These are phyloP conservation scores for Eleusine indica DNA, from an alignment of 176 grass and related monocot genomes.

Conservation along the genomic window DNA sequence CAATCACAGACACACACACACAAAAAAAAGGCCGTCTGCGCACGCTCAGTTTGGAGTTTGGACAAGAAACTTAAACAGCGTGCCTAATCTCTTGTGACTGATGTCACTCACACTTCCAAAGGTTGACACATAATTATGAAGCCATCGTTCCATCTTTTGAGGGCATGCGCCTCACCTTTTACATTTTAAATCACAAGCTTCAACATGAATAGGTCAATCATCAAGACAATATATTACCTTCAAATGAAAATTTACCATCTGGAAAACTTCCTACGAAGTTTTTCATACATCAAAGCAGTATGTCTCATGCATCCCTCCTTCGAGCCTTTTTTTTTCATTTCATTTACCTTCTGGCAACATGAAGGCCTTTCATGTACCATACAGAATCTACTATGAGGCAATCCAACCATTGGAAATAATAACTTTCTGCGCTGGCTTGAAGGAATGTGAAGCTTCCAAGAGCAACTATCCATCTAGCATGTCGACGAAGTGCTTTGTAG, in stretches of 20 bases:
- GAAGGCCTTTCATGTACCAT: neutral
- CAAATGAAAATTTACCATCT: conserved; percentile 25
- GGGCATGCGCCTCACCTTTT: conserved; percentile 60
- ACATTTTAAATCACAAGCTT: conserved; percentile 48
- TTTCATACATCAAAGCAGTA: neutral
- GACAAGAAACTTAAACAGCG: conserved; percentile 53
- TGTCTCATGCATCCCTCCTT: neutral
- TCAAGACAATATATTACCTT: conserved; percentile 18
- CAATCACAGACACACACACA: conserved; percentile 19
- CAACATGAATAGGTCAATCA: conserved; percentile 33
- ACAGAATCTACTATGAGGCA: neutral
- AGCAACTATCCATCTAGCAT: conserved; percentile 26
- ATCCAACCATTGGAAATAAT: neutral
- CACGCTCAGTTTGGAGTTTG: conserved; percentile 37
- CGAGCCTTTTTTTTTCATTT: neutral
- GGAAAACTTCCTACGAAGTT: neutral
- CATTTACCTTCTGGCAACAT: neutral
- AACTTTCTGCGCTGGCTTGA: conserved; percentile 13
- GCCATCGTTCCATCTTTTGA: conserved; percentile 79
- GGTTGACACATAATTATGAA: conserved; percentile 55
- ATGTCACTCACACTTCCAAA: conserved; percentile 71
- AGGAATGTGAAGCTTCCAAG: conserved; percentile 16
- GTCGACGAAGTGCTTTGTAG: neutral
- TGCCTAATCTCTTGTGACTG: conserved; percentile 52
- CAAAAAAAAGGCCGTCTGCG: neutral